Evolutionary conservation across 345 rosid genomes (phyloP).

Genomic region (Ceriops zippeliana): DNA sequence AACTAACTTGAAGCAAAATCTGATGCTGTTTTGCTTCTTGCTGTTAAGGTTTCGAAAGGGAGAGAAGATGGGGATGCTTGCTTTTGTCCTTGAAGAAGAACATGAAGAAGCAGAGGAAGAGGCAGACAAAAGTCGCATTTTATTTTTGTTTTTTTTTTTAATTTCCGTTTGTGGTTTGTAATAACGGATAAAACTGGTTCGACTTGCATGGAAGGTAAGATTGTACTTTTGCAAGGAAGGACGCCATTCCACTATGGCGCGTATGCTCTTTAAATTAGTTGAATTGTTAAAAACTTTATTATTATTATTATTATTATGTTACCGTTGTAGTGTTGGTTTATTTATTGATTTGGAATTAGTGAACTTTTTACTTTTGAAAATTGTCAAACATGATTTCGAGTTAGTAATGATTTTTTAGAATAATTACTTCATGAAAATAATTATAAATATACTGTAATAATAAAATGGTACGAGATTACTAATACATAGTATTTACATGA

Average conservation of each 20-base stretch:
- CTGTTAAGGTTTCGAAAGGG: constrained; percentile 37
- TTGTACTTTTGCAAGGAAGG: constrained; percentile 20
- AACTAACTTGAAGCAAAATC: constrained; percentile 16
- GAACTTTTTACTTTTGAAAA: too few species aligned
- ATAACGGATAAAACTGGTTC: constrained; percentile 50
- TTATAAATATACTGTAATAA: too few species aligned
- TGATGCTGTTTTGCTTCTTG: constrained; percentile 11
- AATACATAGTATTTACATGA: too few species aligned
- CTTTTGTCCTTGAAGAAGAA: constrained; percentile 33
- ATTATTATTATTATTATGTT: too few species aligned
- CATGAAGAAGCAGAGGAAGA: constrained; percentile 47
- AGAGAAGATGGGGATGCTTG: constrained; percentile 42
- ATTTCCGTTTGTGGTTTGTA: neutral
- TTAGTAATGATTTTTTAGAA: too few species aligned
- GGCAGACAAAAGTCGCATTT: constrained; percentile 43
- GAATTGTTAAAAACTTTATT: too few species aligned
- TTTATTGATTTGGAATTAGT: too few species aligned
- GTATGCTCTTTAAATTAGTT: neutral
- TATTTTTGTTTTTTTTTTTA: neutral
- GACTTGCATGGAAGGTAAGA: neutral
- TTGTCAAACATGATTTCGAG: too few species aligned
- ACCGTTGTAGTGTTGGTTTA: too few species aligned
- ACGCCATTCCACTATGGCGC: constrained; percentile 15
- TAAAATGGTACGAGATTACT: too few species aligned
- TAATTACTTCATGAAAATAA: too few species aligned